These are phyloP conservation scores for Crithidia fasciculata DNA, from an alignment of 208 protist genomes.

Conservation along the genomic window DNA sequence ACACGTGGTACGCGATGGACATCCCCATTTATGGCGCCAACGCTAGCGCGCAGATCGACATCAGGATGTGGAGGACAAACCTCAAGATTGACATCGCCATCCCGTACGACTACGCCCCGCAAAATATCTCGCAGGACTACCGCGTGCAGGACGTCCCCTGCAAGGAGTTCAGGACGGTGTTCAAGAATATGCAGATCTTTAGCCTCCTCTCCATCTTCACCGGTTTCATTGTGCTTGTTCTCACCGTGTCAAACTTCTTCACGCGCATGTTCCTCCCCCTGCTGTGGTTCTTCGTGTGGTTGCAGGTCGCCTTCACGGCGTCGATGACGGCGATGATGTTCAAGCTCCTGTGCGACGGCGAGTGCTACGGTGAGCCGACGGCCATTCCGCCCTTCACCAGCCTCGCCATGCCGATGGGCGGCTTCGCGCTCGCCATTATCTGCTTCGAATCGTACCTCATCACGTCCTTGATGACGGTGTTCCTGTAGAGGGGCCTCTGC, in stretches of 20 bases:
- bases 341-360: constrained; percentile 33
- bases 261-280: constrained; percentile 54
- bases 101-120: constrained; percentile 37
- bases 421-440: constrained; percentile 45
- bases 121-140: constrained; percentile 44
- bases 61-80: constrained; percentile 35
- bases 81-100: constrained; percentile 39
- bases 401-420: constrained; percentile 47
- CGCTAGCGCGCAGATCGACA: constrained; percentile 18
- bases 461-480: constrained; percentile 42
- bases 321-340: constrained; percentile 38
- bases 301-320: constrained; percentile 35
- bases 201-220: constrained; percentile 54
- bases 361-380: constrained; percentile 39
- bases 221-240: constrained; percentile 34
- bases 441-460: constrained; percentile 34
- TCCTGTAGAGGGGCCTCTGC: constrained; percentile 19
- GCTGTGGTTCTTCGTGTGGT: constrained; percentile 56
- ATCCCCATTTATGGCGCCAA: constrained; percentile 46
- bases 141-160: constrained; percentile 59
- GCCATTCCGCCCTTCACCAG: constrained; percentile 41
- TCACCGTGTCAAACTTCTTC: constrained; percentile 51
- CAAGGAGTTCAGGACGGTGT: constrained; percentile 37
- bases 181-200: constrained; percentile 46
- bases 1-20: constrained; percentile 27